Conservation (phyloP, 306 rosid genomes). For the Pterocarpus macrocarpus region DNA sequence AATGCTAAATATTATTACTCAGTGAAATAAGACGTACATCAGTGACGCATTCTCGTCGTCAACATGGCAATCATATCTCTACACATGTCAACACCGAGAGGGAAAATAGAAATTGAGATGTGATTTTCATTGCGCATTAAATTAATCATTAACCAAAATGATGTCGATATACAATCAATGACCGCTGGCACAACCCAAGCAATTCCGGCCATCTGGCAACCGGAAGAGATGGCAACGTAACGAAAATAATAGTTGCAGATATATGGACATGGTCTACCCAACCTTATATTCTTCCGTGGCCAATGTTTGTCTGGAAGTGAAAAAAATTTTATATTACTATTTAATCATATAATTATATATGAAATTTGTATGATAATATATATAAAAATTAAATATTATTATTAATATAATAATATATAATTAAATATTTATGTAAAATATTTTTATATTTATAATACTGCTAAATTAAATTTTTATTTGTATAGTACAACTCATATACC, state of each 20-base stretch:
- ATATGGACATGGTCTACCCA: background rate
- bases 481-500: too few relatives aligned
- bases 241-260: background rate
- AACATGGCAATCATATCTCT: background rate
- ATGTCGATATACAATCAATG: background rate
- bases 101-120: background rate
- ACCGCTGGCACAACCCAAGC: constrained; percentile 32
- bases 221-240: background rate
- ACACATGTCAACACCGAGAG: background rate
- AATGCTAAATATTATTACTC: too few relatives aligned
- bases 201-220: constrained; percentile 34
- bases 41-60: constrained; percentile 4
- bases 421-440: too few relatives aligned
- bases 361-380: too few relatives aligned
- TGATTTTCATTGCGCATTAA: background rate
- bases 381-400: too few relatives aligned
- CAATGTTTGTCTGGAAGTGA: too few relatives aligned
- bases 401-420: too few relatives aligned
- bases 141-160: constrained; percentile 5
- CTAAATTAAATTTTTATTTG: too few relatives aligned
- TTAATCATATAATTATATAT: too few relatives aligned
- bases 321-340: too few relatives aligned
- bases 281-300: background rate
- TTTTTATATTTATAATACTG: too few relatives aligned
- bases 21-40: background rate